Evolutionary conservation across 1,284 basidiomycete species (phyloP), one percentile per base, ranked within the genome.

Genomic region (Sanguinoderma infundibulare): DNA sequence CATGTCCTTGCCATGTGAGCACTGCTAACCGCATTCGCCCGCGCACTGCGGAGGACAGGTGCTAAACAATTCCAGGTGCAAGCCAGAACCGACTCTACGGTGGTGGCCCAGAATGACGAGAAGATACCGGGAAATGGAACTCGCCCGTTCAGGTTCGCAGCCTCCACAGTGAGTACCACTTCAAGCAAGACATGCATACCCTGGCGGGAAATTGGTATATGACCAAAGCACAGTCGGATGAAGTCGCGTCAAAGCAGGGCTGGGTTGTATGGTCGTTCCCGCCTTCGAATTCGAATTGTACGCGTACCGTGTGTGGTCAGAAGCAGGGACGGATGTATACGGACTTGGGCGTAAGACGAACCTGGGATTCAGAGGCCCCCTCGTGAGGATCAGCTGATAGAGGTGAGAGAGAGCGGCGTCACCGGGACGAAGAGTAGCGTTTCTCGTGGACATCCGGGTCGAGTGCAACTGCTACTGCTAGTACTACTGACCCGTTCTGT

Each of bases 1-100:
- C 64, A 61, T 65, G 64, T 36, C 53, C 42, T 54, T 52, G n/a
- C n/a, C 64, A 65, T 62, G 61, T 63, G 64, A 61, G 61, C 34
- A 22, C 20, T 34, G 54, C 44, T 49, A 36, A 59, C 49, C n/a
- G 22, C 30, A 17, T 36, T 46, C 39, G 20, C 52, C 36, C 42
- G 53, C n/a, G 47, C 47, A 44, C 53, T 44, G 20, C 12, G 36
- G 26, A 34, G 42, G 26, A 36, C 26, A 57, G 53, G 52, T 49
- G 26, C 47, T 34, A n/a, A 51, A 34, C 28, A 32, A 8, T n/a
- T 49, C 17, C 28, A 49, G 49, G n/a, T 35, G 20, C n/a, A 34
- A 51, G 17, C 12, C 24, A 12, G 14, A 46, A 26, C 32, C 12
- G 32, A 35, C 20, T n/a, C 49, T 35, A 20, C 12, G 42, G 24